Conservation (phyloP, 2,329 filamentous ascomycete genomes). For the Fusarium sulawesiense region DNA sequence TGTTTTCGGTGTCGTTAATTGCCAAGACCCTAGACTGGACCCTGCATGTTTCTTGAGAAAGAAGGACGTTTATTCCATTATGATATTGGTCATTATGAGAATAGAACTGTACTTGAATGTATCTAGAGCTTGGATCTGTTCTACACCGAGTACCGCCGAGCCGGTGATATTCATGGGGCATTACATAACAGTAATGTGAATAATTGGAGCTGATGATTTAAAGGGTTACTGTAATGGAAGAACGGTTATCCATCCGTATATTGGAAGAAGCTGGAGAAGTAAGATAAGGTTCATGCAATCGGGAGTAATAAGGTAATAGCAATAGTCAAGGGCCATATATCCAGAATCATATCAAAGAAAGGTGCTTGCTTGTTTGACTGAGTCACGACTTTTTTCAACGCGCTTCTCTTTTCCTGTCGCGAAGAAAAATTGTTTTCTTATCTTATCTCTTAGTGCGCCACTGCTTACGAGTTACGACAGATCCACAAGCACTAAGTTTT, state of each 20-base stretch:
- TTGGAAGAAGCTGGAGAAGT: background rate
- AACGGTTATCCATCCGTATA: background rate
- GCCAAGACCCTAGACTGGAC: background rate
- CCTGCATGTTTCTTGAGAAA: background rate
- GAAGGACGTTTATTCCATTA: background rate
- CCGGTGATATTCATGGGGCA: background rate
- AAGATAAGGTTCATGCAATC: background rate
- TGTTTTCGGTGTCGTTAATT: background rate
- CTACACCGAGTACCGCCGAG: slow-evolving; percentile 22
- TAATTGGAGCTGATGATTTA: slow-evolving; percentile 11
- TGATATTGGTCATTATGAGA: background rate
- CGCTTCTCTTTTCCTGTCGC: background rate
- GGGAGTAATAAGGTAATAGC: background rate
- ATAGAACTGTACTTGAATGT: background rate
- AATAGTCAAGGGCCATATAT: background rate
- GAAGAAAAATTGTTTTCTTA: background rate
- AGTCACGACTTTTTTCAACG: background rate
- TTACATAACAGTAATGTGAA: slow-evolving; percentile 17
- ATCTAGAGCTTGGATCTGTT: background rate
- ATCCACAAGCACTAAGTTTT: background rate
- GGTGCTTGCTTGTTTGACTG: background rate
- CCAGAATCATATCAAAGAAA: background rate
- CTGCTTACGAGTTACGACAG: background rate
- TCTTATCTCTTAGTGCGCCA: background rate
- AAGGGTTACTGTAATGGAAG: background rate